Percentiles rank a stretch among this genome's conserved stretches.
phyloP scores from a whole-genome alignment of 2,329 filamentous ascomycete genomes.

The Leptographium galeiforme region DNA sequence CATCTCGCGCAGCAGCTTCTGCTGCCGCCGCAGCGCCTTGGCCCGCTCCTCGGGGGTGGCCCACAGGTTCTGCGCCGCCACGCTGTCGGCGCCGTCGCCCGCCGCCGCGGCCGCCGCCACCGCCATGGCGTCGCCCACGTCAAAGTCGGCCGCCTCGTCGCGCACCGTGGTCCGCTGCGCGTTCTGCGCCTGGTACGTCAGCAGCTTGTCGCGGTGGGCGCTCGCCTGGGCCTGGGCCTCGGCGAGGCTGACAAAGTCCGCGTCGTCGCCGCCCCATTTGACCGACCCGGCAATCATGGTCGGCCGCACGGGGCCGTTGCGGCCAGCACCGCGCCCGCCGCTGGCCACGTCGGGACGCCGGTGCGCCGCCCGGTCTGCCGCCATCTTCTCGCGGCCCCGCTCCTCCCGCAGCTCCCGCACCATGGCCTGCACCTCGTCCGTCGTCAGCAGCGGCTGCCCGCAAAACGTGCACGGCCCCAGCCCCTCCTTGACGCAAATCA shows the following conservation, averaged over 20 bases:
- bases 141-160: conserved; percentile 64
- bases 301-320: conserved; percentile 5
- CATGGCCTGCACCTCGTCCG: conserved; percentile 70
- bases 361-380: conserved; percentile 59
- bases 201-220: conserved; percentile 66
- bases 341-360: conserved; percentile 49
- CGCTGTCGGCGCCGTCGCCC: not conserved
- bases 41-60: conserved; percentile 72
- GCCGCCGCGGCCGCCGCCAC: conserved; percentile 13
- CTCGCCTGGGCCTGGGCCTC: conserved; percentile 50
- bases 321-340: conserved; percentile 16
- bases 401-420: conserved; percentile 73
- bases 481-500: conserved; percentile 88
- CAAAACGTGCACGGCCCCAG: conserved; percentile 92
- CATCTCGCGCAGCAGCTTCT: conserved; percentile 70
- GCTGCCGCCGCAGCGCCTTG: conserved; percentile 70
- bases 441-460: conserved; percentile 55
- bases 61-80: conserved; percentile 57
- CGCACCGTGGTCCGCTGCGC: conserved; percentile 71
- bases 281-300: conserved; percentile 10
- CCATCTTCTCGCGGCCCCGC: conserved; percentile 75
- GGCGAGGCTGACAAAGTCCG: conserved; percentile 43
- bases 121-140: conserved; percentile 24
- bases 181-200: conserved; percentile 76
- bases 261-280: conserved; percentile 15